Base-by-base conservation (phyloP, 345 rosid genomes). In the Bruguiera parviflora region DNA sequence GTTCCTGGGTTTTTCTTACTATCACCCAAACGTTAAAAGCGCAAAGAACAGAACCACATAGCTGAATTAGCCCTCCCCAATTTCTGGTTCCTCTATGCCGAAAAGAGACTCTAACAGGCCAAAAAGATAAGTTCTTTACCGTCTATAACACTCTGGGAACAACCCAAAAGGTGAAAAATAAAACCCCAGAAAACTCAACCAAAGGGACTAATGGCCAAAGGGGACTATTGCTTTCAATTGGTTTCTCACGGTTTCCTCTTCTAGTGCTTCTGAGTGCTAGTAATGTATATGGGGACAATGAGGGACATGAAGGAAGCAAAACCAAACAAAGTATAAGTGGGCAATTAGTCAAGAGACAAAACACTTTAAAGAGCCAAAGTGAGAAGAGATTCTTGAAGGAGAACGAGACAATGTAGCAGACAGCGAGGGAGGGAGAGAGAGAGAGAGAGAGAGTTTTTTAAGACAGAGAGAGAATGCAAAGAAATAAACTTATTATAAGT, bases 321-420 rank as follows among this genome's bases (percentile, higher is more conserved):
- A 75, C 22, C 69, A 73, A 68, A 32, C 68, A 74, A 79, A 74
- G 68, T 21, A 70, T 52, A 79, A 75, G 79, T 16, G 55, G 43
- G 32, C 53, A 63, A 66, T 73, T 62, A 68, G 72, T 39, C 68
- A 47, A 79, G 71, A 82, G 73, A 71, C 76, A 70, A 64, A 70
- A 51, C 35, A 60, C 71, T 86, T 85, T 77, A 85, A 83, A 84
- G 87, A 82, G 84, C 77, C 84, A 86, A 82, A 88, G 83, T 78
- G 88, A 84, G 89, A 81, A 78, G 64, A 65, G 85, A 87, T 88
- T 87, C 89, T 82, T 87, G 84, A 81, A 86, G 83, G 72, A 84
- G 82, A 84, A 80, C 83, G 79, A 87, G 94, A 87, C 90, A 89
- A 87, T 87, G 95, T 65, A 78, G 89, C 75, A 84, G 88, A 81